Evolutionary conservation across 495 filamentous ascomycete species (phyloP), one percentile per base, ranked within the genome.

Genomic region (Rusavskia elegans): DNA sequence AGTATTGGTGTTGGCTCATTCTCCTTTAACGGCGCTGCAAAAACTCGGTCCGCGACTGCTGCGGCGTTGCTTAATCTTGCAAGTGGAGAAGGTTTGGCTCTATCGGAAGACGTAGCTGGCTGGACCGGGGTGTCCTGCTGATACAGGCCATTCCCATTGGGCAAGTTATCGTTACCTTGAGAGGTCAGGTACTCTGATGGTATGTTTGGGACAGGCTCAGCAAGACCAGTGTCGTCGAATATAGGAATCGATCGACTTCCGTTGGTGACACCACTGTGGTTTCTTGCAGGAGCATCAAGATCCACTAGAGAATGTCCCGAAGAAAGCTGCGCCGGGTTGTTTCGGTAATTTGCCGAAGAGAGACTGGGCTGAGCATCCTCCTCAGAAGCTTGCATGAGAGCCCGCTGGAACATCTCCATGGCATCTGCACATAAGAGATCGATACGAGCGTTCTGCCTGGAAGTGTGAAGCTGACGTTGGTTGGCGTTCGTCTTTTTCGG

Each of bases 161-260:
- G n/a, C 8, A 19, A 17, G 2, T n/a, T 9, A 9, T 19, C 20
- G 8, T 42, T 42, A 21, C 5, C 19, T 29, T 17, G 44, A 29
- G 23, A 46, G 5, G 2, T 8, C 23, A 46, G 23, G 23, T 46
- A 46, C 23, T 46, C 44, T 29, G 44, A 29, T 29, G 59, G 59
- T n/a, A 61, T 41, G 40, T 38, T 29, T 32, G 61, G 56, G 45
- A 61, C 51, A 25, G 59, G 61, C 23, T 60, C 53, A 41, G 59
- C 48, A 52, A 48, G 42, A 19, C 54, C 57, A 25, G 59, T 62
- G 44, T 83, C 83, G 61, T 95, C 85, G 16, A 94, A 79, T 57
- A 95, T 92, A 29, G 93, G 78, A 56, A 95, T 92, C 0, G 87
- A 93, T 55, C 85, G 77, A 64, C 86, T 93, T 7, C 85, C 86